These are phyloP conservation scores for Arachnomyces sp. DNA, from an alignment of 2,329 filamentous ascomycete genomes.

Conservation along the genomic window DNA sequence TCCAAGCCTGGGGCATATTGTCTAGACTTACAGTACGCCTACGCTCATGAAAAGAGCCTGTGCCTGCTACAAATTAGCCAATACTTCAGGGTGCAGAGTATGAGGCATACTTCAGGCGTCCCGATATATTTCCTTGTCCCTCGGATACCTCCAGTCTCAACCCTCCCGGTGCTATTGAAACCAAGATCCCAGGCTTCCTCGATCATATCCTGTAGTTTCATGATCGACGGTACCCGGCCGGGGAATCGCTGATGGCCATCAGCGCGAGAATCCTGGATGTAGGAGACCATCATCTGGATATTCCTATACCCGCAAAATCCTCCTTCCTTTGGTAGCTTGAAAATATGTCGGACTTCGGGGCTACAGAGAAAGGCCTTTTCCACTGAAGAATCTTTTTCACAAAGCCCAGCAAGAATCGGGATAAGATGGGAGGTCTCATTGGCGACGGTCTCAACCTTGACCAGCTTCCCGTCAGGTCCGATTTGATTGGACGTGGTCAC, in stretches of 20 bases:
- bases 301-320: constrained; percentile 94
- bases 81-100: constrained; percentile 1
- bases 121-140: constrained; percentile 95
- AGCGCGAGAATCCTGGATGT: constrained; percentile 54
- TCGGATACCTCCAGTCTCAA: constrained; percentile 77
- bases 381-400: constrained; percentile 56
- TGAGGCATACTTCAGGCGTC: constrained; percentile 63
- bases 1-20: background rate
- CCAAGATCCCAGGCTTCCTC: constrained; percentile 81
- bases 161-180: constrained; percentile 63
- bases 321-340: constrained; percentile 72
- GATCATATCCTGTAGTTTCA: constrained; percentile 77
- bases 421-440: constrained; percentile 50
- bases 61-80: constrained; percentile 45
- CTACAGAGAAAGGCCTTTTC: constrained; percentile 72
- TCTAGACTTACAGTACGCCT: constrained; percentile 50
- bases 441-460: constrained; percentile 35
- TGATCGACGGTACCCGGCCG: constrained; percentile 60
- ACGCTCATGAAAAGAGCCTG: constrained; percentile 68
- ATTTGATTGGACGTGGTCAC: constrained; percentile 47
- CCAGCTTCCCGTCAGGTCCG: constrained; percentile 34
- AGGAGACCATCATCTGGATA: constrained; percentile 83
- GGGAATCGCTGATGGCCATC: constrained; percentile 54
- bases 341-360: constrained; percentile 65
- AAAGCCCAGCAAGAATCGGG: constrained; percentile 53